Base-by-base conservation (phyloP, 371 early-diverging fungal species). In the Vittaforma corneae region DNA sequence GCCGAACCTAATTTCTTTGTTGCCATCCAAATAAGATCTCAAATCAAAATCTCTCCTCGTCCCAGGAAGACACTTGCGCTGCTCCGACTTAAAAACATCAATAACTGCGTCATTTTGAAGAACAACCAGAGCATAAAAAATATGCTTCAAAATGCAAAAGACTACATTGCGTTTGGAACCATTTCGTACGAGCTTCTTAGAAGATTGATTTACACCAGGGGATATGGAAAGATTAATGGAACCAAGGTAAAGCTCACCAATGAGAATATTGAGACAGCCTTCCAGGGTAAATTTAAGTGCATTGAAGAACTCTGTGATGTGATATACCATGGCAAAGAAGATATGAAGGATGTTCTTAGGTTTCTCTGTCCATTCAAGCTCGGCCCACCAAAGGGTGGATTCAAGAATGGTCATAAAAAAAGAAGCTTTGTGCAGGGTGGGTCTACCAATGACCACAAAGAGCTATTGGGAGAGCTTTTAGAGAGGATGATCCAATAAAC, bases 351-450 rank as follows among this genome's bases (percentile, higher is more conserved):
- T 75, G 95, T 89, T 79, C 89, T 87, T 85, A 90, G 88, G 86
- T 97, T 95, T 85, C 82, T 98, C 78, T 93, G 93, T 91, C 91
- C 97, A 77, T 93, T 98, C 88, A 89, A 89, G 84, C 86, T 98
- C 69, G 88, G 87, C 75, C 88, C 88, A 85, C 96, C 99, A 76
- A 91, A 82, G 75, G 92, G 92, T 77, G 93, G 93, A 71, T 97
- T 86, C 88, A 33, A n/a, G 20, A 81, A 81, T 68, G 83, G 83
- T 61, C 90, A 91, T 85, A 98, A 98, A 86, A 83, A 86, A 70
- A 83, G 82, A 62, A 90, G 92, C 85, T 96, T 91, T 81, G 85
- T 93, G 65, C 88, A 93, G 82, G 95, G 94, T 79, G 99, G 99
- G 81, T 88, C 90, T 79, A 80, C 83, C 71, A 96, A 96, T 73